Conservation (phyloP, 192 early-diverging fungal genomes). For the Gaertneriomyces sp. region DNA sequence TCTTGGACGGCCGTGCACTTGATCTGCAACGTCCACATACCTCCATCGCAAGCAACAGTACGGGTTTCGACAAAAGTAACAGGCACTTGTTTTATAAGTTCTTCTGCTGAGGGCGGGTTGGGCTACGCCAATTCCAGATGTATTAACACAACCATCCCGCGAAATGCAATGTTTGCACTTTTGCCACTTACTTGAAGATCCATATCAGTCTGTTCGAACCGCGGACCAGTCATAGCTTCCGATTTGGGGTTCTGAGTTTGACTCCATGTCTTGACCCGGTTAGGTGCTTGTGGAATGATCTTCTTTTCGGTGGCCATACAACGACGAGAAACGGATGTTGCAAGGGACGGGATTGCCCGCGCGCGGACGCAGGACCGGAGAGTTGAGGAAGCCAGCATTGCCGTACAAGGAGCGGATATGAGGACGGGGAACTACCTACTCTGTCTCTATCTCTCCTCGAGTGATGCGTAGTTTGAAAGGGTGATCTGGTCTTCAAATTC, state of each 20-base stretch:
- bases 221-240: conserved; percentile 68
- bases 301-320: too few relatives aligned
- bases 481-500: too few relatives aligned
- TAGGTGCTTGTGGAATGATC: conserved; percentile 61
- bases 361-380: too few relatives aligned
- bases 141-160: neutral
- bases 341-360: too few relatives aligned
- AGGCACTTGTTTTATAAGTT: conserved; percentile 86
- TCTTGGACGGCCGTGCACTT: conserved; percentile 1
- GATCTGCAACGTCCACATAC: conserved; percentile 32
- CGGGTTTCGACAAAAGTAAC: conserved; percentile 72
- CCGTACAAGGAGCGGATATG: too few relatives aligned
- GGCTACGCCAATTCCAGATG: conserved; percentile 53
- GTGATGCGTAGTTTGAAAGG: too few relatives aligned
- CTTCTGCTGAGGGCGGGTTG: conserved; percentile 83
- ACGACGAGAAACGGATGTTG: too few relatives aligned
- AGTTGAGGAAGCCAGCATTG: too few relatives aligned
- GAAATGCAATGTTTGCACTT: neutral
- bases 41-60: conserved; percentile 82
- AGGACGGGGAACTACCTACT: too few relatives aligned
- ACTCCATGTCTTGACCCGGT: conserved; percentile 75
- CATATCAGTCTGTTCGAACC: conserved; percentile 83
- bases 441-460: too few relatives aligned
- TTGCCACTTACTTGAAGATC: conserved; percentile 61
- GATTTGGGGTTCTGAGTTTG: conserved; percentile 66